phyloP scores from a whole-genome alignment of 495 filamentous ascomycete genomes.

The Pseudomonodictys pantanalensis region DNA sequence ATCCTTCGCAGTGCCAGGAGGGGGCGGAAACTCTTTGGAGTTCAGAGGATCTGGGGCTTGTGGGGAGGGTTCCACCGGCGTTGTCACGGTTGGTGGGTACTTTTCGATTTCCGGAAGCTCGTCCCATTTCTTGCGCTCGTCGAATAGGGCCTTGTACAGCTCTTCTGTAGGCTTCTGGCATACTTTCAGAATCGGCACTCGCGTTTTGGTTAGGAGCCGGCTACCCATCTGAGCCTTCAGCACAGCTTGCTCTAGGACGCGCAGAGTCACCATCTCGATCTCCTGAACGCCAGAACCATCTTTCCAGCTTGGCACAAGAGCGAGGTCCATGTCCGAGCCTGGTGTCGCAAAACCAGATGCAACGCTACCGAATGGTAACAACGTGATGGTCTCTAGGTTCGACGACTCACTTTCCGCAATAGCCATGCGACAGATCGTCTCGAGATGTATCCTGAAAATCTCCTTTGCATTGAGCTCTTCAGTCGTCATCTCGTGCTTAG shows the following conservation, averaged over 20 bases:
- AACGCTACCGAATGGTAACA: slow-evolving; percentile 71
- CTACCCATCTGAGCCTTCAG: slow-evolving; percentile 67
- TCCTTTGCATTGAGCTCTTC: slow-evolving; percentile 63
- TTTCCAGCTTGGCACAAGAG: slow-evolving; percentile 54
- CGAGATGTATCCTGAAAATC: slow-evolving; percentile 55
- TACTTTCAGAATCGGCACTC: slow-evolving; percentile 79
- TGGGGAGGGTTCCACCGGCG: neutral
- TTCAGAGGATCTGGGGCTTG: slow-evolving; percentile 3
- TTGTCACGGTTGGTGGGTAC: slow-evolving; percentile 4
- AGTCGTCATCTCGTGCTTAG: slow-evolving; percentile 34
- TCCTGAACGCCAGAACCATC: neutral
- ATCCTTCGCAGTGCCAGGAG: too few species aligned
- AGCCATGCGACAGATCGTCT: slow-evolving; percentile 53
- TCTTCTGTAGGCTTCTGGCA: slow-evolving; percentile 62
- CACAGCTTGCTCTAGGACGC: slow-evolving; percentile 65
- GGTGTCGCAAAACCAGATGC: slow-evolving; percentile 70
- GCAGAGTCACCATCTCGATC: slow-evolving; percentile 44
- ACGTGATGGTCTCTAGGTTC: slow-evolving; percentile 47
- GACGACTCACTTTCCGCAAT: slow-evolving; percentile 50
- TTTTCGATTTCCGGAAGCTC: slow-evolving; percentile 37
- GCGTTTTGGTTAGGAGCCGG: slow-evolving; percentile 64
- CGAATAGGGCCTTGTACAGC: slow-evolving; percentile 51
- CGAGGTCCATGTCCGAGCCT: slow-evolving; percentile 73
- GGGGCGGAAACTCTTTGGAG: neutral
- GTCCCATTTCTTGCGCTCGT: slow-evolving; percentile 61